Percentiles rank a stretch among this genome's conserved stretches.
phyloP scores from a whole-genome alignment of 345 rosid genomes.

The Durio zibethinus region DNA sequence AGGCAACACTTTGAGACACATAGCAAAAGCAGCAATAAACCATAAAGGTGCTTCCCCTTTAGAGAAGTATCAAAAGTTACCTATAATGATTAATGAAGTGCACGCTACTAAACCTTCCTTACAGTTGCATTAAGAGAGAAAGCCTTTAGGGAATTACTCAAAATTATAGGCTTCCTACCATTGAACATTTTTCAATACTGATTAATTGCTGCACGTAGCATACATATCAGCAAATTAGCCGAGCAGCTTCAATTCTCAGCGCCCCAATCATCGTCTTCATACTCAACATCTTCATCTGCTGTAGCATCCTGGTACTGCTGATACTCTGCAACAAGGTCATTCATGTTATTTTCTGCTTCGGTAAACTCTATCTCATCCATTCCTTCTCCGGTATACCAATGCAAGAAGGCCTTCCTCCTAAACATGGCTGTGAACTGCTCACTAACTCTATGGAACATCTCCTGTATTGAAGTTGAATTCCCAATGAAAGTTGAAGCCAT shows the following conservation, averaged over 20 bases:
- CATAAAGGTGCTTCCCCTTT: neutral
- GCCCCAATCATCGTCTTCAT: no score
- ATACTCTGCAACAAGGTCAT: no score
- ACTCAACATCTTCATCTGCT: no score
- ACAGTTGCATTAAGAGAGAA: neutral
- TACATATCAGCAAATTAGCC: conserved; percentile 8
- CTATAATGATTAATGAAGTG: neutral
- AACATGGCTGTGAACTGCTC: conserved; percentile 29
- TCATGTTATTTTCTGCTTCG: conserved; percentile 40
- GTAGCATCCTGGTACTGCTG: no score
- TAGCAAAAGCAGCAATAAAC: neutral
- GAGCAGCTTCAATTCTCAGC: no score
- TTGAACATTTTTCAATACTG: neutral
- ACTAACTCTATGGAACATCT: conserved; percentile 33
- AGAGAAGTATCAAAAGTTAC: neutral
- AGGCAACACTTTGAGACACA: neutral
- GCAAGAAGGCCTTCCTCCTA: neutral
- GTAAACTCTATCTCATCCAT: conserved; percentile 68
- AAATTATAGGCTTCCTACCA: neutral
- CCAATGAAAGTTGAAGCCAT: conserved; percentile 36
- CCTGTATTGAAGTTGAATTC: conserved; percentile 36
- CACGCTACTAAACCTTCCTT: neutral
- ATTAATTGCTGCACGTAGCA: conserved; percentile 14
- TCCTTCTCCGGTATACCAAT: conserved; percentile 54
- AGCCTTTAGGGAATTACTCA: neutral